These are phyloP conservation scores for Heritiera littoralis DNA, from an alignment of 345 rosid genomes.

Conservation along the genomic window DNA sequence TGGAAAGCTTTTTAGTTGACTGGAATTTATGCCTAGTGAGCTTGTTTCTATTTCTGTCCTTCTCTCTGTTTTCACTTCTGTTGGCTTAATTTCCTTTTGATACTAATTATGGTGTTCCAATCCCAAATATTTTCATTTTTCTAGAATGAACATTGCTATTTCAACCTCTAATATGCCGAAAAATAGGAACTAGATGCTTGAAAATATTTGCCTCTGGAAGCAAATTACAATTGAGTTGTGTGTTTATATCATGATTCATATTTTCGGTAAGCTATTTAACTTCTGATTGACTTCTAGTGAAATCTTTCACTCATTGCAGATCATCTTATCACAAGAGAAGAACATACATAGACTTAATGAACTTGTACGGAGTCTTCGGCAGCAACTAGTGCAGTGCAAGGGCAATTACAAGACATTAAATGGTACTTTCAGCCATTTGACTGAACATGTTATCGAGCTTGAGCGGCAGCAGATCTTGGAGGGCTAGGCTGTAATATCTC, in stretches of 20 bases:
- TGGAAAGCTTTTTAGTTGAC: neutral
- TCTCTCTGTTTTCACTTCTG: neutral
- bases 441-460: conserved; percentile 58
- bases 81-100: neutral
- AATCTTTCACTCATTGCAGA: conserved; percentile 41
- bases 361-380: conserved; percentile 63
- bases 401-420: conserved; percentile 43
- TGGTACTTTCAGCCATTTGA: conserved; percentile 35
- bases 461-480: conserved; percentile 53
- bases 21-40: neutral
- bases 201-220: neutral
- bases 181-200: neutral
- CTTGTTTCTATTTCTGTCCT: neutral
- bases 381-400: conserved; percentile 58
- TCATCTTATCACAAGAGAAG: conserved; percentile 83
- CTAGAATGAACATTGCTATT: neutral
- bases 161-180: neutral
- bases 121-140: neutral
- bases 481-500: conserved; percentile 41
- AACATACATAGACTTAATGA: conserved; percentile 75
- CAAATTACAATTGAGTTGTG: neutral
- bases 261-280: neutral
- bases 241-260: neutral
- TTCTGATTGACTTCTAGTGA: neutral
- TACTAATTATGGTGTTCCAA: neutral